Percentiles rank a stretch among this genome's conserved stretches.
Conservation (phyloP, 1,284 basidiomycete genomes). For the Sphaerobolus stellatus region DNA sequence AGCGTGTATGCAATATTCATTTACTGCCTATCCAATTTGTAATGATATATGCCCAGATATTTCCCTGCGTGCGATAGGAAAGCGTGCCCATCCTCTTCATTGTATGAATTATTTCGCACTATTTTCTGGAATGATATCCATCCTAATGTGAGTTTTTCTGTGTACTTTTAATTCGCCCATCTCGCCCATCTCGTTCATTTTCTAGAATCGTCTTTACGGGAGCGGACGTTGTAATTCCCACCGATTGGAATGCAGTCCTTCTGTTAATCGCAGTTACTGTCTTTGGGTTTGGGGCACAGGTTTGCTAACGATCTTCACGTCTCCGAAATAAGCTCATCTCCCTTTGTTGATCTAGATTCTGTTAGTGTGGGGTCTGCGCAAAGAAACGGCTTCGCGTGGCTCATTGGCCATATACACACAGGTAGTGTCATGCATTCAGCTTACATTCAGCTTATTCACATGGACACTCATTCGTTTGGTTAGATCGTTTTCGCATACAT, state of each 20-base stretch:
- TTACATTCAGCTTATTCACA: neutral
- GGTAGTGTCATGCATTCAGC: neutral
- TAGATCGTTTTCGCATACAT: neutral
- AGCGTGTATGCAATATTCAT: constrained; percentile 47
- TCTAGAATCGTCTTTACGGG: neutral
- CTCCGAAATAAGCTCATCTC: neutral
- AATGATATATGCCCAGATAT: constrained; percentile 44
- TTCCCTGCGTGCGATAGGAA: constrained; percentile 69
- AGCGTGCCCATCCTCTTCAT: constrained; percentile 71
- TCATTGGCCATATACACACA: neutral
- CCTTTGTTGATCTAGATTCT: neutral
- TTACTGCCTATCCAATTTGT: neutral
- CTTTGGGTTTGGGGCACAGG: neutral
- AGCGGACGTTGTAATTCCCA: neutral
- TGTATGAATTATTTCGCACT: constrained; percentile 68
- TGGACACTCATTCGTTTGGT: neutral
- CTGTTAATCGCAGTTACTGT: neutral
- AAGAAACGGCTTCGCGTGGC: neutral
- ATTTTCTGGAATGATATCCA: constrained; percentile 57
- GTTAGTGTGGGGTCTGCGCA: neutral
- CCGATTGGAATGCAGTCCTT: neutral
- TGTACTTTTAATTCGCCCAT: neutral
- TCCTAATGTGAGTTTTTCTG: constrained; percentile 41
- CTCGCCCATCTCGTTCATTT: neutral
- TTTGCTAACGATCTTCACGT: neutral